Percentiles rank a stretch among this genome's conserved stretches.
These are phyloP conservation scores for Houttuynia cordata DNA, from an alignment of 164 flowering plant species.

Conservation along the genomic window DNA sequence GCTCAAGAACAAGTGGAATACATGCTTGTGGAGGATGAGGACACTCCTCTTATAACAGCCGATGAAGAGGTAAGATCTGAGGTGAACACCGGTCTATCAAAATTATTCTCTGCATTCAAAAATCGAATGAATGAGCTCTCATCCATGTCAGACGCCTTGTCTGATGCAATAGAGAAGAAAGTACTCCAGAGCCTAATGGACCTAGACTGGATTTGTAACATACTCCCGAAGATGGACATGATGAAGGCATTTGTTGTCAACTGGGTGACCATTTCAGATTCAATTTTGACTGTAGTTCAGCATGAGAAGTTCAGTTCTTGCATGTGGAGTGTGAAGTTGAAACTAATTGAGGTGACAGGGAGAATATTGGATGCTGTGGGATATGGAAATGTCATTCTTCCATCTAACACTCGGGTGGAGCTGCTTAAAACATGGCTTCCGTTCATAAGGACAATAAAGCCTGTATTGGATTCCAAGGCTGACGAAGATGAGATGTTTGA, in stretches of 20 bases:
- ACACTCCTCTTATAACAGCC: slow-evolving; percentile 35
- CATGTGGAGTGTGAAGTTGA: slow-evolving; percentile 58
- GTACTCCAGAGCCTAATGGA: slow-evolving; percentile 36
- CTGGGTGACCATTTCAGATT: slow-evolving; percentile 51
- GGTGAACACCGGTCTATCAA: slow-evolving; percentile 37
- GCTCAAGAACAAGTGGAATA: slow-evolving; percentile 89
- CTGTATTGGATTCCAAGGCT: slow-evolving; percentile 41
- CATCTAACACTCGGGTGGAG: slow-evolving; percentile 34
- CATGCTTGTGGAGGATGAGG: slow-evolving; percentile 82
- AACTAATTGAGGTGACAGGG: slow-evolving; percentile 47
- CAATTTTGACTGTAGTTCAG: slow-evolving; percentile 29
- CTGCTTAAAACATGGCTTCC: slow-evolving; percentile 82
- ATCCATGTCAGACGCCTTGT: slow-evolving; percentile 13
- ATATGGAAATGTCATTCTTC: slow-evolving; percentile 69
- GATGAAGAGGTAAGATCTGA: slow-evolving; percentile 65
- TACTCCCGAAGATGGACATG: slow-evolving; percentile 61
- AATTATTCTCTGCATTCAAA: slow-evolving; percentile 32
- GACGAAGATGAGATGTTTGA: slow-evolving; percentile 23
- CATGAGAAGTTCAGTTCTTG: slow-evolving; percentile 34
- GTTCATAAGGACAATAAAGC: slow-evolving; percentile 58
- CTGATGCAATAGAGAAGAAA: slow-evolving; percentile 22
- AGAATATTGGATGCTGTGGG: slow-evolving; percentile 86
- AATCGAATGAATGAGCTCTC: slow-evolving; percentile 30
- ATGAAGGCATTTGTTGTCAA: slow-evolving; percentile 62
- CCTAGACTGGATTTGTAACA: slow-evolving; percentile 64